Evolutionary conservation across 148 eudicot genomes (phyloP), one percentile per base, ranked within the genome.

Genomic region (Amaranthus cruentus): DNA sequence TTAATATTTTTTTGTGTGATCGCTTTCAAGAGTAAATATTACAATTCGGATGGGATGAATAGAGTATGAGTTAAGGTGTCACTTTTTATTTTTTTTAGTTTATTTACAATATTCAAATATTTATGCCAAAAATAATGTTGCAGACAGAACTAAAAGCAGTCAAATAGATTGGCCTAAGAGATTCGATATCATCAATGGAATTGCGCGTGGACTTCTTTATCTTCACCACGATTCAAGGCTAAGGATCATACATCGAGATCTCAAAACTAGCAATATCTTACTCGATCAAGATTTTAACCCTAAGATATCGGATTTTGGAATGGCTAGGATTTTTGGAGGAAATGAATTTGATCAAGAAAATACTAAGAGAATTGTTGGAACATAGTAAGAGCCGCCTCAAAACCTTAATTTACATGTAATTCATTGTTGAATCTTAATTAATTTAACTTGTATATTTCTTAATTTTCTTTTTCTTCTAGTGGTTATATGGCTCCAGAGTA

Each of bases 341-440:
- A 46, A 61, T 61, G 65, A 61, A 38, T 21, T 12, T 38, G 65
- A 71, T 62, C 73, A 62, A 12, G 84, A 58, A 3, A 82, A 78
- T 14, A 82, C 84, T 13, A 70, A 6, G 3, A 68, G 81, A 49
- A 60, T 81, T 9, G 77, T 73, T 21, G 80, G 83, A 73, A 81
- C 83, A 14, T 81, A 67, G 83, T 81, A 73, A 62, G 83, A 14
- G 38, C 4, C 0, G 18, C 2, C 38, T 28, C 38, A 28, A 28
- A 28, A 28, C 38, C 38, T 28, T 28, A 28, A 28, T 28, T 1
- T 28, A 28, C 38, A 0, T 28, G 38, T 2, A 28, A 28, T 28
- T 28, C 38, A 28, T 28, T 28, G 2, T 28, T 28, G 38, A 28
- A 28, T 28, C 38, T 28, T 28, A 28, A 28, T 28, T 28, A 28